phyloP scores from a whole-genome alignment of 208 protist species.

The Porcisia hertigi region DNA sequence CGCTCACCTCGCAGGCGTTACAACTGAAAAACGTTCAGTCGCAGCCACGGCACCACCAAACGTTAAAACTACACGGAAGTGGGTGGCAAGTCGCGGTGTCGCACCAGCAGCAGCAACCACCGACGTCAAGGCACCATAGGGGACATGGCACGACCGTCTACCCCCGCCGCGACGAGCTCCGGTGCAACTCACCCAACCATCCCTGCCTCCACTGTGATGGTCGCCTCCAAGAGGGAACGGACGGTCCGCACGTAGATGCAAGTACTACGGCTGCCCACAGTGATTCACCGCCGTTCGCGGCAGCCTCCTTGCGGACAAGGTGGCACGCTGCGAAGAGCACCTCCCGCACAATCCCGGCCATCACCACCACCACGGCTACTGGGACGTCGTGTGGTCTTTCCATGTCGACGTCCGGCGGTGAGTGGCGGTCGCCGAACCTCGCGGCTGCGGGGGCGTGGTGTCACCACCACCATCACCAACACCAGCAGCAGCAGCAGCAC shows the following conservation, averaged over 20 bases:
- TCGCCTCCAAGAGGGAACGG: neutral
- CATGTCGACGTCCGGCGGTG: neutral
- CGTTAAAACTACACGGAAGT: neutral
- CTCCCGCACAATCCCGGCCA: neutral
- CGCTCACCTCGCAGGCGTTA: constrained; percentile 1
- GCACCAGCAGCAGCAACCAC: neutral
- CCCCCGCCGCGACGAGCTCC: neutral
- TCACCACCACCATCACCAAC: neutral
- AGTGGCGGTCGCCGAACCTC: constrained; percentile 6
- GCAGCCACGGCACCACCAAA: neutral
- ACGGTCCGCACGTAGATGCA: neutral
- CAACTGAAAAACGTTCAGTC: neutral
- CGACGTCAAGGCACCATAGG: neutral
- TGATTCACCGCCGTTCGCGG: neutral
- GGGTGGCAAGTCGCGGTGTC: neutral
- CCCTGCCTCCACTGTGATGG: neutral
- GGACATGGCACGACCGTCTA: neutral
- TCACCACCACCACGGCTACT: neutral
- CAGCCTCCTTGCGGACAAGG: neutral
- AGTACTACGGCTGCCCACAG: neutral
- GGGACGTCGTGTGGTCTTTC: constrained; percentile 1
- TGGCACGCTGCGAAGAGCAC: neutral
- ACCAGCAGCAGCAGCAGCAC: no score
- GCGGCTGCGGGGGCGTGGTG: neutral
- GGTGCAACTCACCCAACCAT: neutral